A percentile compares a stretch with the other conserved stretches of the same genome.
Conservation (phyloP, 2,329 filamentous ascomycete species). For the Sporothrix schenckii region DNA sequence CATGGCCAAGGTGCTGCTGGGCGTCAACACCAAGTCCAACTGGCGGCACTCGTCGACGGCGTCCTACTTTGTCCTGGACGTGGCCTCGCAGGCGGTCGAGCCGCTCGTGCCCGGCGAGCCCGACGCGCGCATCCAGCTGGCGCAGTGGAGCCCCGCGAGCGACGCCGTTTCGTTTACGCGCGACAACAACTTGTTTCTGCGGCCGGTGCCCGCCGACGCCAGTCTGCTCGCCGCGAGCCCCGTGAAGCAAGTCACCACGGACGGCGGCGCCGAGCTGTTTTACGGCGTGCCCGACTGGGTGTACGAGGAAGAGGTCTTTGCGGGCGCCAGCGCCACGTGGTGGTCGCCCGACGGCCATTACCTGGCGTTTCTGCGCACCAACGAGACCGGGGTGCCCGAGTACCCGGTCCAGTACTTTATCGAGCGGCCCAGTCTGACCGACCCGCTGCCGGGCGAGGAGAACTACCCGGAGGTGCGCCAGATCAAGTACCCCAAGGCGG, state of each 20-base stretch:
- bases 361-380: constrained; percentile 87
- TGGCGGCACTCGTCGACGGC: constrained; percentile 91
- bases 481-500: constrained; percentile 98
- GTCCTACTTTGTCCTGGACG: constrained; percentile 89
- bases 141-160: constrained; percentile 84
- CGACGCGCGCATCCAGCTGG: constrained; percentile 73
- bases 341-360: constrained; percentile 91
- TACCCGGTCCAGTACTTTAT: constrained; percentile 94
- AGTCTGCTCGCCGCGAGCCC: constrained; percentile 38
- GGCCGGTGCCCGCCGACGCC: constrained; percentile 56
- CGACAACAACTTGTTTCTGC: constrained; percentile 86
- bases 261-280: constrained; percentile 86
- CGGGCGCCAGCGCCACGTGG: constrained; percentile 83
- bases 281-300: constrained; percentile 98
- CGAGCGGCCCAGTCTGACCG: constrained; percentile 75
- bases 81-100: constrained; percentile 74
- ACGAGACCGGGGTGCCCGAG: constrained; percentile 88
- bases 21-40: constrained; percentile 70
- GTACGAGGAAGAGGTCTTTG: constrained; percentile 83
- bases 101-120: constrained; percentile 73
- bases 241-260: constrained; percentile 75
- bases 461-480: constrained; percentile 85
- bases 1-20: constrained; percentile 82
- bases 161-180: constrained; percentile 87
- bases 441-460: constrained; percentile 72